Evolutionary conservation across 805 yeast species (phyloP), one percentile per base, ranked within the genome.

Genomic region (Brettanomyces naardenensis): DNA sequence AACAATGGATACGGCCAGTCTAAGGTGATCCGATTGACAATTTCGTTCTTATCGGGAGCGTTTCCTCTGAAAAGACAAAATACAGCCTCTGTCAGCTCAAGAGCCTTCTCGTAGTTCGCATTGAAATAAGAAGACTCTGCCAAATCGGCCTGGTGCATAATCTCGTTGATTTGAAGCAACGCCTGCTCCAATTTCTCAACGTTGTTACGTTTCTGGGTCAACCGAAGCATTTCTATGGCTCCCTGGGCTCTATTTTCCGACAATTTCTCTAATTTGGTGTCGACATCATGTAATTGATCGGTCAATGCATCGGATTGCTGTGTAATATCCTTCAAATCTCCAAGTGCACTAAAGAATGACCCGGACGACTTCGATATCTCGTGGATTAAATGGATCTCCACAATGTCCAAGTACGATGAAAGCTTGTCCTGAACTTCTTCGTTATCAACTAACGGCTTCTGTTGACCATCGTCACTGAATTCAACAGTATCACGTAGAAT

Each of bases 351-450:
- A 59, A 88, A 88, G 53, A 92, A 90, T 6, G 89, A 78, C 37
- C 78, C 76, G 0, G 96, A 85, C 0, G 95, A 82, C 45, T 75
- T 73, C 3, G 95, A 81, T 23, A 92, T 87, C 57, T 88, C 95
- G 28, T 74, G 69, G 15, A 89, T 82, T 30, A 90, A 62, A 43
- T 82, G 80, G 27, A 84, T 67, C 59, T 90, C 98, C 1, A 90
- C 87, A 1, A 78, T 69, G 54, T 92, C 97, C 39, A 92, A 65
- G 52, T 88, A 87, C 59, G 78, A 78, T 3, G 92, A 83, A 25
- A 90, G 63, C 52, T 76, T 78, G 31, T 87, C 95, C 51, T 82
- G 95, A 14, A 89, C 57, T 18, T 68, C 62, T 7, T 76, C 66
- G 49, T 75, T 73, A 46, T 75, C 68, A 6, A 72, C 66, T 11